Conservation (phyloP, 1,284 basidiomycete genomes). For the Cerioporus squamosus region DNA sequence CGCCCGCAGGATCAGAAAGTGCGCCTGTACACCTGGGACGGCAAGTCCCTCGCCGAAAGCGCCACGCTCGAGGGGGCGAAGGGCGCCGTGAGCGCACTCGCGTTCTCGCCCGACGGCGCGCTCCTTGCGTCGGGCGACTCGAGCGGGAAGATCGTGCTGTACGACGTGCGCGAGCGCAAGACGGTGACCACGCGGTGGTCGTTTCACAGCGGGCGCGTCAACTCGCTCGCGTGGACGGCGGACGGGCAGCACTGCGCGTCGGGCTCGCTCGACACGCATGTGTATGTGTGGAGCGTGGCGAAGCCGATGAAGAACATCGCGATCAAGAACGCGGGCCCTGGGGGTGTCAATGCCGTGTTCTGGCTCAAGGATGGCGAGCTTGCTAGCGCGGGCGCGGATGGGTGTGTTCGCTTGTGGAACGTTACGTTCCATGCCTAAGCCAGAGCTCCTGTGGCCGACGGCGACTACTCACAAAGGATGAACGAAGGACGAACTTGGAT, state of each 20-base stretch:
- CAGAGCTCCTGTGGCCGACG: not conserved
- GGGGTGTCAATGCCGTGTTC: conserved; percentile 80
- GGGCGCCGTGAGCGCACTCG: conserved; percentile 75
- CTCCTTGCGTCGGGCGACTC: conserved; percentile 85
- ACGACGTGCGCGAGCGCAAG: conserved; percentile 71
- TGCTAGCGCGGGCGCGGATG: conserved; percentile 84
- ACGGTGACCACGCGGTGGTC: conserved; percentile 84
- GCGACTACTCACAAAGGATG: not conserved
- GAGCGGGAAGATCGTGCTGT: conserved; percentile 80
- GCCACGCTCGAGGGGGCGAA: conserved; percentile 71
- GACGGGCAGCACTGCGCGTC: conserved; percentile 82
- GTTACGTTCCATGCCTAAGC: conserved; percentile 53
- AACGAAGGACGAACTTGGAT: not conserved
- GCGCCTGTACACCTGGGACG: conserved; percentile 74
- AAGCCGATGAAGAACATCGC: conserved; percentile 81
- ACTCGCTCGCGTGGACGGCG: conserved; percentile 79
- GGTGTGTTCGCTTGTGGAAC: conserved; percentile 78
- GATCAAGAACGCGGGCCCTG: conserved; percentile 85
- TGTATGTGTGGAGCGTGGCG: conserved; percentile 88
- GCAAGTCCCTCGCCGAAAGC: conserved; percentile 57
- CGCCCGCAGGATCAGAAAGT: conserved; percentile 71
- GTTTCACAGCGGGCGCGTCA: conserved; percentile 85
- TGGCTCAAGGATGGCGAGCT: conserved; percentile 74
- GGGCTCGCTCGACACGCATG: conserved; percentile 89
- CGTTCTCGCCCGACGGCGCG: conserved; percentile 81